Base-by-base conservation (phyloP, 2,329 filamentous ascomycete genomes). In the Aureobasidium sp. region DNA sequence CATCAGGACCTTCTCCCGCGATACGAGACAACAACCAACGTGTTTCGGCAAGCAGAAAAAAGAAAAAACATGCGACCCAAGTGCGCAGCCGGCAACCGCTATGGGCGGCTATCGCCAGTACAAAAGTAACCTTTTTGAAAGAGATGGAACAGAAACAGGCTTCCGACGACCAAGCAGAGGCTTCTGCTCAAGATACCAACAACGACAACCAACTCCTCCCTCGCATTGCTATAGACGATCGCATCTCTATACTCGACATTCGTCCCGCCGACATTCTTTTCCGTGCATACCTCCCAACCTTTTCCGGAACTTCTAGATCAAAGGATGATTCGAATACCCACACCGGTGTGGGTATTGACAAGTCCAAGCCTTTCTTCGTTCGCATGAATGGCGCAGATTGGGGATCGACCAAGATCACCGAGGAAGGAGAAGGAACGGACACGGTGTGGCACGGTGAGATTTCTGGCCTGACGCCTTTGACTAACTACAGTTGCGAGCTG, bases 71-170 rank as follows among this genome's bases (percentile, higher is more conserved):
- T 71, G 91, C 88, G 65, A 90, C 89, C 55, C 88, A 93, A 69
- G 89, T 95, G 60, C 80, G 90, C 68, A 88, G 89, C 67, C 84
- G 89, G 65, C 90, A 96, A 71, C 90, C 90, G 44, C 80, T 96
- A 59, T 96, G 90, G 90, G 89, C 90, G 59, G 90, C 90, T 42
- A 80, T 96, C 62, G 90, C 90, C 48, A 95, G 89, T 72, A 95
- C 90, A 65, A 96, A 96, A 77, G 90, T 96, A 67, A 91, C 93
- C 62, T 89, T 95, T 71, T 84, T 94, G 65, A 93, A 95, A 73
- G 90, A 70, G 74, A 79, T 76, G 68, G 75, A 78, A 71, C 80
- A 94, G 66, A 91, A 87, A 60, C 83, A 87, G 66, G 83, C 84
- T 55, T 79, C 85, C 56, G 80, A 81, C 53, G 86, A 90, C 70